Evolutionary conservation across 495 filamentous ascomycete genomes (phyloP), one percentile per base, ranked within the genome.

Genomic region (Clohesyomyces aquaticus): DNA sequence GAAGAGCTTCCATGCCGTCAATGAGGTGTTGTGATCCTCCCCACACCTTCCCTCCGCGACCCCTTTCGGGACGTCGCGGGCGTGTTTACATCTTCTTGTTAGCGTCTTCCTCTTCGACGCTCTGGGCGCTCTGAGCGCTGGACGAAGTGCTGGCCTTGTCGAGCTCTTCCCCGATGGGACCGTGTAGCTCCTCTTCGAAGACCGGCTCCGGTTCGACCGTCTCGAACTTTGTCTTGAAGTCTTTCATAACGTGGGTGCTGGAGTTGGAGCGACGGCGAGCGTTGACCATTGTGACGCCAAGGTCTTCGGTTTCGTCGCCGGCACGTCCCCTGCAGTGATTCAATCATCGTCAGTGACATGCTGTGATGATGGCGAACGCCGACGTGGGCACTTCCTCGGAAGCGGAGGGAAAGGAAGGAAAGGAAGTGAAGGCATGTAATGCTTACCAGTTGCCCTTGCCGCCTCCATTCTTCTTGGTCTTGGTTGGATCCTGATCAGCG

Each of bases 401-500:
- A 26, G 9, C 2, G 35, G 43, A 10, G 52, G 38, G 48, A 48
- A 55, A 26, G 47, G 57, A 38, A 12, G 28, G 22, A 42, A n/a
- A 3, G 51, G 28, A 48, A 4, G 28, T 49, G 51, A 53, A 29
- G 18, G 32, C 35, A 35, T n/a, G 29, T 50, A 45, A 46, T 42
- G 73, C 86, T 76, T 83, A 96, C 93, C 93, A 98, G 76, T 96
- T 96, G 74, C 87, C 90, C 75, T 91, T 94, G 43, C 93, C 93
- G 52, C 85, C 89, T 53, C 93, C 93, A 64, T 96, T 89, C 81
- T 98, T 98, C 87, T 97, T 97, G 67, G 88, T 89, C 83, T 94
- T 94, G 77, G 90, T 90, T 42, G 93, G 94, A 71, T 95, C 88
- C 67, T 79, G 77, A 71, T 91, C 93, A 68, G 85, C 79, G 71